Evolutionary conservation across 805 yeast genomes (phyloP), one percentile per base, ranked within the genome.

Genomic region (Cyberlindnera euphorbiae): DNA sequence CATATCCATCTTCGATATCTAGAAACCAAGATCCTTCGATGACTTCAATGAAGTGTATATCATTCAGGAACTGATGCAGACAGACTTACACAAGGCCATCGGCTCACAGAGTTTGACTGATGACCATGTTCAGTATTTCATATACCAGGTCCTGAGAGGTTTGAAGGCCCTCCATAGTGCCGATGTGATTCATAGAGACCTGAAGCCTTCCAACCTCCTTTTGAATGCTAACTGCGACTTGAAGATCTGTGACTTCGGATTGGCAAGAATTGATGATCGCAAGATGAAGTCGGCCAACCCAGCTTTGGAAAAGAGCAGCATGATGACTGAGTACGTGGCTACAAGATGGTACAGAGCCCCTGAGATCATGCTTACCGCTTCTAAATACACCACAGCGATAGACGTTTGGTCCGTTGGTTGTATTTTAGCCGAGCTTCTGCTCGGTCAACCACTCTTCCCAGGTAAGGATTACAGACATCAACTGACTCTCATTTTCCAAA

Each of bases 291-390:
- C 37, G 39, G 84, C 41, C 63, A 78, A 15, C 71, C 77, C 41
- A 77, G 86, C 25, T 67, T 74, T 41, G 66, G 66, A 37, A 80
- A 80, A 50, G 80, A 78, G 55, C 73, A 77, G 86, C 5, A 79
- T 79, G 58, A 82, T 90, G 95, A 90, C 97, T 3, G 97, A 90
- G 60, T 90, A 90, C 57, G 97, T 90, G 29, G 97, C 97, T 8
- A 90, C 97, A 4, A 69, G 97, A 47, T 90, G 97, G 97, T 90
- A 90, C 60, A 70, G 97, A 38, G 97, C 97, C 1, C 97, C 97
- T 0, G 97, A 90, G 53, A 88, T 90, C 57, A 90, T 90, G 97
- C 71, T 90, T 33, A 87, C 96, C 11, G 87, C 89, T 52, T 90
- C 88, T 45, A 86, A 83, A 52, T 90, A 90, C 63, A 84, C 96